Percentiles rank a stretch among this genome's conserved stretches.
phyloP scores from a whole-genome alignment of 2,329 filamentous ascomycete species.

The Scedosporium boydii region DNA sequence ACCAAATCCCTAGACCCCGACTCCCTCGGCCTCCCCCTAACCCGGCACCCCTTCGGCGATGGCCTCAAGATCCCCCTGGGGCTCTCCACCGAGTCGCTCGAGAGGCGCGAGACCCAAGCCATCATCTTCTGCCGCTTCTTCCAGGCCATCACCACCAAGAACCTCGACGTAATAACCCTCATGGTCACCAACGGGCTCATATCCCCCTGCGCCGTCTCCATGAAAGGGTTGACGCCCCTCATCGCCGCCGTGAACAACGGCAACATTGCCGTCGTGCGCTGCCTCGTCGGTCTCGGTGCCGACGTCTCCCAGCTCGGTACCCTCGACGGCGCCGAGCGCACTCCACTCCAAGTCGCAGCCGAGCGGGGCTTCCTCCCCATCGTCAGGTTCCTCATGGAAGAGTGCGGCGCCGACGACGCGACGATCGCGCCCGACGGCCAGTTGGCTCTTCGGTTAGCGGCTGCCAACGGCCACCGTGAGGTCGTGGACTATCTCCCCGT shows the following conservation, averaged over 20 bases:
- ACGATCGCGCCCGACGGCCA: conserved; percentile 35
- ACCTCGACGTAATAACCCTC: conserved; percentile 18
- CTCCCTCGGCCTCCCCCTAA: neutral
- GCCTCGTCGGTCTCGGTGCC: conserved; percentile 25
- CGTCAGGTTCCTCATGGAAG: conserved; percentile 29
- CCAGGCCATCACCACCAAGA: conserved; percentile 15
- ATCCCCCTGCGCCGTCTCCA: conserved; percentile 24
- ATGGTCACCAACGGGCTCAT: conserved; percentile 24
- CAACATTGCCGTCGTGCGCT: conserved; percentile 21
- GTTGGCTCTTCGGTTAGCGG: conserved; percentile 34
- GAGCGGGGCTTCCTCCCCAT: conserved; percentile 27
- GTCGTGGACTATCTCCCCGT: conserved; percentile 32
- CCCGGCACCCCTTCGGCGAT: neutral
- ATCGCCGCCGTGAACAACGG: conserved; percentile 23
- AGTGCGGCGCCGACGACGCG: conserved; percentile 30
- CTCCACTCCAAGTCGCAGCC: conserved; percentile 34
- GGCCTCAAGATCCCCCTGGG: neutral
- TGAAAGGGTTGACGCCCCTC: conserved; percentile 22
- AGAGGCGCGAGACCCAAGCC: neutral
- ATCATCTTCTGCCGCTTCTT: conserved; percentile 21
- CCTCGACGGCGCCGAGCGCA: conserved; percentile 23
- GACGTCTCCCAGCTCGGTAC: conserved; percentile 15
- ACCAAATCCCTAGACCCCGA: neutral
- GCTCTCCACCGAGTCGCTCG: neutral
- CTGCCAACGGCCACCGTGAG: conserved; percentile 28